These are phyloP conservation scores for Plasmodium berghei DNA, from an alignment of 169 alveolate genomes.

Conservation along the genomic window DNA sequence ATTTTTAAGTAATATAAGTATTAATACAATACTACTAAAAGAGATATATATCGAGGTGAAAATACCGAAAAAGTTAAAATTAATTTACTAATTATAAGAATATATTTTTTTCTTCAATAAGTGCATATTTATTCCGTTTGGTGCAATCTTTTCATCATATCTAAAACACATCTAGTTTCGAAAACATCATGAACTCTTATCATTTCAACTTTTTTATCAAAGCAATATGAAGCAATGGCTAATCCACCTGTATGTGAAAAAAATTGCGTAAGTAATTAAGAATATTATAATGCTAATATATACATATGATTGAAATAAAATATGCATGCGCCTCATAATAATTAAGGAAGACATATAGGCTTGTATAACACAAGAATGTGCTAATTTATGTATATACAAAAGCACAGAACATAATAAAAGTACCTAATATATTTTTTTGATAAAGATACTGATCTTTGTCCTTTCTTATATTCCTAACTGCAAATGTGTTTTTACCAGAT, in stretches of 20 bases:
- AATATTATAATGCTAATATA: constrained; percentile 4
- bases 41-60: too few species aligned
- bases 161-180: constrained; percentile 60
- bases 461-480: constrained; percentile 29
- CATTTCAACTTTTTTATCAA: constrained; percentile 55
- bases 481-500: constrained; percentile 12
- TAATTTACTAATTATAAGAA: too few species aligned
- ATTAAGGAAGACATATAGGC: too few species aligned
- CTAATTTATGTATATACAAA: neutral
- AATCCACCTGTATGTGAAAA: constrained; percentile 28
- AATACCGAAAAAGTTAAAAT: too few species aligned
- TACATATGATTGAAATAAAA: neutral
- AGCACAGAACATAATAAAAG: neutral
- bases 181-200: constrained; percentile 68
- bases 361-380: neutral
- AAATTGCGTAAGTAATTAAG: neutral
- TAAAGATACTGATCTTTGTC: constrained; percentile 52
- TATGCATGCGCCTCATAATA: neutral
- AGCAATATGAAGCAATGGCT: constrained; percentile 62
- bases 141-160: constrained; percentile 40
- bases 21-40: too few species aligned
- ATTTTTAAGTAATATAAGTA: too few species aligned
- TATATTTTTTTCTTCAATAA: too few species aligned
- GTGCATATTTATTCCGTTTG: neutral
- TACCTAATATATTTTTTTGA: constrained; percentile 65